Base-by-base conservation (phyloP, 371 early-diverging fungal genomes). In the Basidiobolus meristosporus region DNA sequence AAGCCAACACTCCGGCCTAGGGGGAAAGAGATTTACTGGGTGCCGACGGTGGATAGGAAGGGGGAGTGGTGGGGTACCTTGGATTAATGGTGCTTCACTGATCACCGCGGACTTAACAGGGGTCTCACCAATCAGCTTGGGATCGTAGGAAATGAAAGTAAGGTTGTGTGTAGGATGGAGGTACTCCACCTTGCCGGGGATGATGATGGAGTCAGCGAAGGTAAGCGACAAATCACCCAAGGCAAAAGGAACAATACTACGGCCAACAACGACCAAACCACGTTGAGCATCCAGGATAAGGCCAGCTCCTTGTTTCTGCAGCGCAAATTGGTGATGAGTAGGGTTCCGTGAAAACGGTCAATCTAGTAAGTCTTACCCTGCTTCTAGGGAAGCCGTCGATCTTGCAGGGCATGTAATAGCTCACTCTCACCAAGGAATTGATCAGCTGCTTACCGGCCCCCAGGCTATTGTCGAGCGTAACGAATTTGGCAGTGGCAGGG, bases 81-180 rank as follows among this genome's bases (percentile, higher is more conserved):
- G 83, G 2, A 52, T 59, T 11, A 84, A 50, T 30, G 59, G 54
- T 15, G 53, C 53, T 16, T 66, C 60, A 40, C 74, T 70, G 22
- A 82, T 42, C 2, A 63, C 62, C 14, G 82, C 76, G 21, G 73
- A 62, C 39, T 59, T 46, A 0, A 82, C 76, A 19, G 77, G 68
- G 1, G 86, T 84, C 2, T 68, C 63, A 28, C 79, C 83, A 32
- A 84, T 44, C 14, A 70, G 60, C 26, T 50, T 55, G 4, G 89
- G 80, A 52, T 83, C 78, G 56, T 82, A 88, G 21, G 65, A 63
- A 6, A 82, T 55, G 40, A 88, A 54, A 1, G 77, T 66, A 45
- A 77, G 69, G 47, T 82, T 82, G 38, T 84, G 84, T 1, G 77
- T 74, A 14, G 85, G 85, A 46, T 88, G 85, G n/a, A 83, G 54